A percentile compares a stretch with the other conserved stretches of the same genome.
phyloP scores from a whole-genome alignment of 2,329 filamentous ascomycete genomes.

The Madurella mycetomatis region DNA sequence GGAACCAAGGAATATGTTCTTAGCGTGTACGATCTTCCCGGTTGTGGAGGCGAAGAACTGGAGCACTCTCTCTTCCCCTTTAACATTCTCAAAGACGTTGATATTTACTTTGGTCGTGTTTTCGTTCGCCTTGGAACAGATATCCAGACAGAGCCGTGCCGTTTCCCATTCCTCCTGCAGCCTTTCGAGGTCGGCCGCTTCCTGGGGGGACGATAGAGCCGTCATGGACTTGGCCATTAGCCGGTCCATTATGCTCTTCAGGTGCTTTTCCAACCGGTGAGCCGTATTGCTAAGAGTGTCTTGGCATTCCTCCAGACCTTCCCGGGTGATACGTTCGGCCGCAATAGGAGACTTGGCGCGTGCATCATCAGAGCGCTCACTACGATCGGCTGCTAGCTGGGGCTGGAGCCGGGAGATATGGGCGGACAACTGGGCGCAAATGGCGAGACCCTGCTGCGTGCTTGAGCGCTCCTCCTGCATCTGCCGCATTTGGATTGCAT shows the following conservation, averaged over 20 bases:
- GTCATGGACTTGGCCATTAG: conserved; percentile 31
- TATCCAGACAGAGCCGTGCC: conserved; percentile 6
- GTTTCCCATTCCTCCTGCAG: conserved; percentile 36
- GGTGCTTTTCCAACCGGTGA: conserved; percentile 2
- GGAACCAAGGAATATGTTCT: conserved; percentile 2
- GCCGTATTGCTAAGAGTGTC: conserved; percentile 28
- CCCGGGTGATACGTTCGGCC: conserved; percentile 30
- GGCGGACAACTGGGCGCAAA: conserved; percentile 31
- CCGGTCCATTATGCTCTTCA: conserved; percentile 23
- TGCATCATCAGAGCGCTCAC: conserved; percentile 1
- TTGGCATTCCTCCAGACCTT: conserved; percentile 34
- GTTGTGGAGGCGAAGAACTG: conserved; percentile 14
- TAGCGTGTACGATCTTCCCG: conserved; percentile 5
- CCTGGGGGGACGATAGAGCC: conserved; percentile 27
- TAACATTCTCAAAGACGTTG: conserved; percentile 9
- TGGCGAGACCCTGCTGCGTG: conserved; percentile 33
- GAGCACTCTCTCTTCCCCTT: conserved; percentile 4
- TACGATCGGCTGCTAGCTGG: conserved; percentile 6
- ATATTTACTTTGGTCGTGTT: conserved; percentile 4
- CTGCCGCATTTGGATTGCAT: conserved; percentile 28
- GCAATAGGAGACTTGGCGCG: conserved; percentile 6
- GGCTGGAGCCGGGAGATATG: conserved; percentile 30
- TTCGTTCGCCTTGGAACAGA: conserved; percentile 10
- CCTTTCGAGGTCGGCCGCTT: conserved; percentile 30
- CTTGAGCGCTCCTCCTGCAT: conserved; percentile 33